Conservation (phyloP, 257 asterid genomes). For the Nicotiana paniculata region DNA sequence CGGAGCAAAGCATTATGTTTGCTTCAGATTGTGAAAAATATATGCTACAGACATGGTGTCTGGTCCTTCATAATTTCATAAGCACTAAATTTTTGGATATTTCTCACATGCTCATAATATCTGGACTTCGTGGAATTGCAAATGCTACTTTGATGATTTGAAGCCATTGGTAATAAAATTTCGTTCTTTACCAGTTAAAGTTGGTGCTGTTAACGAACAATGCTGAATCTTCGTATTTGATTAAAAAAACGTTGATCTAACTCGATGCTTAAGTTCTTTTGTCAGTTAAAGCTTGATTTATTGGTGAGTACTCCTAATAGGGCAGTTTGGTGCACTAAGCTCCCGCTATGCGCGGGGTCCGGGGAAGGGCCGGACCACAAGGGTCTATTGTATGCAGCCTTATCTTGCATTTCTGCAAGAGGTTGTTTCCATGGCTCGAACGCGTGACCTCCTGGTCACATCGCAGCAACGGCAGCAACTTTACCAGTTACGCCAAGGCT, state of each 20-base stretch:
- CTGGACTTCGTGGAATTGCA: background rate
- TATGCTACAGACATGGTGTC: constrained; percentile 6
- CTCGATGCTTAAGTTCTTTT: background rate
- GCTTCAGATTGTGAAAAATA: constrained; percentile 1
- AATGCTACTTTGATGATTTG: background rate
- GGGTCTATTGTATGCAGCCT: too few species aligned
- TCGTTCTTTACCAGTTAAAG: background rate
- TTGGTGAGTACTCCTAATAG: background rate
- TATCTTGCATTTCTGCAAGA: too few species aligned
- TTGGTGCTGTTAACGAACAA: background rate
- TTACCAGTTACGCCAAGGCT: too few species aligned
- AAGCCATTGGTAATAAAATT: background rate
- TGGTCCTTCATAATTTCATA: background rate
- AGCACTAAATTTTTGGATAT: background rate
- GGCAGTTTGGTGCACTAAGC: too few species aligned
- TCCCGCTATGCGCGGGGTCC: too few species aligned
- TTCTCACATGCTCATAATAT: background rate
- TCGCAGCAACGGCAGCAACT: too few species aligned
- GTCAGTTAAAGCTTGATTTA: background rate
- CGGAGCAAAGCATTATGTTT: background rate
- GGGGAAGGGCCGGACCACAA: too few species aligned
- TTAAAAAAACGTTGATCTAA: background rate
- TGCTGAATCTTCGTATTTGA: background rate
- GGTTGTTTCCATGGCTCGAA: too few species aligned
- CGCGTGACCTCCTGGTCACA: too few species aligned